These are phyloP conservation scores for Pulveroboletus sp. DNA, from an alignment of 1,284 basidiomycete species.

Conservation along the genomic window DNA sequence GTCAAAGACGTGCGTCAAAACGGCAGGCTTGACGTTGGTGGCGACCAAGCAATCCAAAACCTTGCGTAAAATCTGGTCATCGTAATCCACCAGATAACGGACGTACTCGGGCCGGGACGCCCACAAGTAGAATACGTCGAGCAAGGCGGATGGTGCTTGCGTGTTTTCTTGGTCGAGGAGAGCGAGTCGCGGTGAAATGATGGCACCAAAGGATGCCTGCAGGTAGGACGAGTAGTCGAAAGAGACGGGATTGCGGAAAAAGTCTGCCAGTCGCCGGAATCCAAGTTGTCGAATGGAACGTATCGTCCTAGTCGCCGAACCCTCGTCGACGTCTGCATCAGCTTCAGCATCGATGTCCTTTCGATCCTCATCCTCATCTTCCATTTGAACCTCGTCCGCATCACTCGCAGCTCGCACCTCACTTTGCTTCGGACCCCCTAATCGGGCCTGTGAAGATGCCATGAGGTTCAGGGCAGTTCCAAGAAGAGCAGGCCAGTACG, in stretches of 20 bases:
- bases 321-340: constrained; percentile 37
- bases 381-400: constrained; percentile 34
- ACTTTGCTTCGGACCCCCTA: constrained; percentile 21
- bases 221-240: constrained; percentile 84
- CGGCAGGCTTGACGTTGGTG: constrained; percentile 84
- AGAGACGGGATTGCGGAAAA: constrained; percentile 71
- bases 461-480: constrained; percentile 66
- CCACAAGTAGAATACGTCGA: constrained; percentile 88
- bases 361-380: constrained; percentile 41
- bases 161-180: constrained; percentile 84
- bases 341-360: constrained; percentile 33
- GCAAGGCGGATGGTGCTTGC: constrained; percentile 86
- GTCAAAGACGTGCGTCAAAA: constrained; percentile 83
- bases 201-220: constrained; percentile 61
- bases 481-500: constrained; percentile 76
- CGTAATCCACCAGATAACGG: constrained; percentile 68
- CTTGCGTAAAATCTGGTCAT: constrained; percentile 71
- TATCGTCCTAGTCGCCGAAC: constrained; percentile 46
- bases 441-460: constrained; percentile 58
- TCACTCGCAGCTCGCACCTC: constrained; percentile 20
- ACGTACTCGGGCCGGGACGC: constrained; percentile 61
- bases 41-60: constrained; percentile 83
- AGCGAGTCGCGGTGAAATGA: constrained; percentile 84
- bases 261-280: constrained; percentile 85
- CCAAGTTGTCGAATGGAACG: constrained; percentile 80